phyloP scores from a whole-genome alignment of 345 rosid genomes.

The Eucalyptus brandiana region DNA sequence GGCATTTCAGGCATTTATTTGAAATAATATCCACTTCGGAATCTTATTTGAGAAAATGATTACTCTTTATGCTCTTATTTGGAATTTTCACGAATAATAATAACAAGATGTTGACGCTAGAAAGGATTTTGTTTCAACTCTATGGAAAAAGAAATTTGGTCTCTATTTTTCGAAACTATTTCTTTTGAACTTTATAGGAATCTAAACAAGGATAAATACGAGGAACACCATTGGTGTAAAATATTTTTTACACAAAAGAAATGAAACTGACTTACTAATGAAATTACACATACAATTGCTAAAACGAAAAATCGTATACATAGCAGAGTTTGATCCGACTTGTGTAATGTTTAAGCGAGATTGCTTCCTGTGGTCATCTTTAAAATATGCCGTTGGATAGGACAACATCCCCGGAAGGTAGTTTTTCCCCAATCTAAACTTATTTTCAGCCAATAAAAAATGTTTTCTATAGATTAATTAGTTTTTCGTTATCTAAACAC shows the following conservation, averaged over 20 bases:
- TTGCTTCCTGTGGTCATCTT: background rate
- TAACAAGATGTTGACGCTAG: background rate
- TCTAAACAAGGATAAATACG: background rate
- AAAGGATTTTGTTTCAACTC: background rate
- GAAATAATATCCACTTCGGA: too few species aligned
- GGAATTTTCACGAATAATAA: too few species aligned
- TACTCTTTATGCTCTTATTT: too few species aligned
- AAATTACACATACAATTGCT: background rate
- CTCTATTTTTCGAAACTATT: background rate
- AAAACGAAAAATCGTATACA: too few species aligned
- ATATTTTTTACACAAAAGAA: background rate
- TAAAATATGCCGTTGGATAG: too few species aligned
- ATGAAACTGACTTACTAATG: background rate
- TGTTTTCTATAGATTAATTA: too few species aligned
- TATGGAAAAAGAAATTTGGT: background rate
- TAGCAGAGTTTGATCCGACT: background rate
- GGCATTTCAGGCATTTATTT: fast-evolving
- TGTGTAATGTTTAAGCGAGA: background rate
- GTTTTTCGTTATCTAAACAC: too few species aligned
- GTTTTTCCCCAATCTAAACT: too few species aligned
- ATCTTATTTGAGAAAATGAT: too few species aligned
- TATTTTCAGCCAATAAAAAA: too few species aligned
- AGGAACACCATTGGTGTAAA: background rate
- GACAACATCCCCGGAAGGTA: too few species aligned
- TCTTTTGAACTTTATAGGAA: background rate